phyloP scores from a whole-genome alignment of 2,329 filamentous ascomycete species.

The Achaetomium macrosporum region DNA sequence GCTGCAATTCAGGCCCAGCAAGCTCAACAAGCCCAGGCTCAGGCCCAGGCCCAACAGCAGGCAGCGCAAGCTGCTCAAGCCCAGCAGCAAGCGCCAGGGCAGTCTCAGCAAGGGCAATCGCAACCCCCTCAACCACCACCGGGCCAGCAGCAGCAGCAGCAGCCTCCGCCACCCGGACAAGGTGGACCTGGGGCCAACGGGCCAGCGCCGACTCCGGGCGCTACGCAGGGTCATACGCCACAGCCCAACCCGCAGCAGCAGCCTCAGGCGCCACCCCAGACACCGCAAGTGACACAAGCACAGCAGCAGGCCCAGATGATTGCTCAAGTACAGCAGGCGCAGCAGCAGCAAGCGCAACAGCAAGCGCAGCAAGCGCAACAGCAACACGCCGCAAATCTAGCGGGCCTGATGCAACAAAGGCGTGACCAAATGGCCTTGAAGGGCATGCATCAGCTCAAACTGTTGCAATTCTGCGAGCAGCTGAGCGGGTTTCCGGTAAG shows the following conservation, averaged over 20 bases:
- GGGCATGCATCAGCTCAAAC: conserved; percentile 51
- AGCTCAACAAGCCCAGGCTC: conserved; percentile 32
- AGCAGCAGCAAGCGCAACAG: conserved; percentile 30
- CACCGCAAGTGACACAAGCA: conserved; percentile 37
- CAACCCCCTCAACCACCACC: conserved; percentile 38
- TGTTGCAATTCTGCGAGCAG: conserved; percentile 59
- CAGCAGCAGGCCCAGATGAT: conserved; percentile 35
- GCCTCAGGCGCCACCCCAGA: conserved; percentile 32
- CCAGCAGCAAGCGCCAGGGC: conserved; percentile 35
- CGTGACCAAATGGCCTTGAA: conserved; percentile 41
- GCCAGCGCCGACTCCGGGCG: conserved; percentile 35
- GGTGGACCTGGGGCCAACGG: conserved; percentile 19
- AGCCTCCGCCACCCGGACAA: conserved; percentile 32
- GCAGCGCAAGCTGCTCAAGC: conserved; percentile 25
- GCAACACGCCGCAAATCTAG: conserved; percentile 27
- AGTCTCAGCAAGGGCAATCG: conserved; percentile 23
- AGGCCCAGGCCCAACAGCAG: conserved; percentile 35
- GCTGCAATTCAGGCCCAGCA: conserved; percentile 36
- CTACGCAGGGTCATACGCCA: conserved; percentile 25
- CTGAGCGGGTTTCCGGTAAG: conserved; percentile 52
- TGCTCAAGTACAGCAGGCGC: conserved; percentile 32
- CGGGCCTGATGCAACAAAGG: conserved; percentile 41
- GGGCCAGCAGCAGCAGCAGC: conserved; percentile 6
- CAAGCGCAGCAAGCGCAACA: conserved; percentile 30
- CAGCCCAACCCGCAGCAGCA: conserved; percentile 39